Percentiles rank a stretch among this genome's conserved stretches.
Evolutionary conservation across 108 stramenopile genomes (phyloP).

Genomic region (Nitzschia palea): DNA sequence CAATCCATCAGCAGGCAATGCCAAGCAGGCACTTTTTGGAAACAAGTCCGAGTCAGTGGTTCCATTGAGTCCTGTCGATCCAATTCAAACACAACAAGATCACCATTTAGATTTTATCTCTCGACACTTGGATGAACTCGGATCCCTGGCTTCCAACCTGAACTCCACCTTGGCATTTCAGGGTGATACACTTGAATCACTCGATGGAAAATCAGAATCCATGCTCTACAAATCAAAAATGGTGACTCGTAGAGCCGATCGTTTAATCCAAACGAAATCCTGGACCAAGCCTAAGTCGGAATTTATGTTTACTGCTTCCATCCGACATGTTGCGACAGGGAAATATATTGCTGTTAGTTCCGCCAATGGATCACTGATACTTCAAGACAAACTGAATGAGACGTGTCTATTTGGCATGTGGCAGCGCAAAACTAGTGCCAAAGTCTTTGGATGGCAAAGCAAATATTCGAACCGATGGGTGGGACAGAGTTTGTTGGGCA

Average conservation of each 20-base stretch:
- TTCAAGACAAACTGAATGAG: constrained; percentile 30
- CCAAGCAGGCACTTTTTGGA: background rate
- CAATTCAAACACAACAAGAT: constrained; percentile 30
- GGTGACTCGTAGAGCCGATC: constrained; percentile 58
- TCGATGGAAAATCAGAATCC: constrained; percentile 45
- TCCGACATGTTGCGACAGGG: constrained; percentile 45
- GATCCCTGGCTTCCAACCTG: constrained; percentile 38
- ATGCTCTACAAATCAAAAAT: constrained; percentile 47
- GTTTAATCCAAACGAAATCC: constrained; percentile 44
- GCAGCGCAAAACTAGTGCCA: constrained; percentile 31
- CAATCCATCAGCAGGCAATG: too few relatives aligned
- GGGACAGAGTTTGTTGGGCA: constrained; percentile 53
- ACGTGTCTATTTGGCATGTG: constrained; percentile 51
- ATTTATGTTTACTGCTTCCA: constrained; percentile 30
- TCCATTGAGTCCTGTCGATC: background rate
- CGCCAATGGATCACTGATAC: constrained; percentile 7
- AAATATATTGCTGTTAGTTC: constrained; percentile 38
- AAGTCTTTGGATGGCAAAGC: constrained; percentile 55
- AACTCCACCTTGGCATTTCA: constrained; percentile 31
- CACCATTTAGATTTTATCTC: constrained; percentile 40
- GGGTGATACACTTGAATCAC: constrained; percentile 33
- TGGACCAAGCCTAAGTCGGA: constrained; percentile 42
- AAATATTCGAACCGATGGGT: constrained; percentile 42
- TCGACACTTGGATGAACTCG: constrained; percentile 39
- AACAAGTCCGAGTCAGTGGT: background rate